A percentile compares a stretch with the other conserved stretches of the same genome.
Evolutionary conservation across 2,329 filamentous ascomycete species (phyloP).

Genomic region (Penicillium sp.): DNA sequence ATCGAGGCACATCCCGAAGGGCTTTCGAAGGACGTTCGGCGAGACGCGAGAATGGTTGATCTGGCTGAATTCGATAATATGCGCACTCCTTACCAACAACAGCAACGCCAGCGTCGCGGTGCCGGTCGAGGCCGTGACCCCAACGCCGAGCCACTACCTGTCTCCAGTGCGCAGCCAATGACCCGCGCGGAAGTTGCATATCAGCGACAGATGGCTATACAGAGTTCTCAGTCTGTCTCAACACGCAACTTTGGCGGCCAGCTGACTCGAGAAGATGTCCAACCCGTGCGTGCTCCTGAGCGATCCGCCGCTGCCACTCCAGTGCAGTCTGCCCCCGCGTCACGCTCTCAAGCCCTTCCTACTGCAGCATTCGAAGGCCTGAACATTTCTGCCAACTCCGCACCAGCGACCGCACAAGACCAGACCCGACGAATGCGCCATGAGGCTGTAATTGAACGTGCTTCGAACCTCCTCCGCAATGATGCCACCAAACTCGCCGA

Average conservation of each 20-base stretch:
- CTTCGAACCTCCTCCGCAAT: slow-evolving; percentile 75
- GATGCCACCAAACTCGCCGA: slow-evolving; percentile 70
- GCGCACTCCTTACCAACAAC: slow-evolving; percentile 67
- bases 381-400: slow-evolving; percentile 44
- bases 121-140: slow-evolving; percentile 76
- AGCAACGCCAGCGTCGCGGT: slow-evolving; percentile 59
- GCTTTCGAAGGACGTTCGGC: slow-evolving; percentile 76
- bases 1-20: slow-evolving; percentile 76
- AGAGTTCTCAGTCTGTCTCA: slow-evolving; percentile 77
- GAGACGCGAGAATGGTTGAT: slow-evolving; percentile 82
- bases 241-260: slow-evolving; percentile 82
- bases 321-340: slow-evolving; percentile 24
- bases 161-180: slow-evolving; percentile 75
- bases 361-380: slow-evolving; percentile 52
- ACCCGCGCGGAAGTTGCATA: slow-evolving; percentile 86
- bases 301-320: slow-evolving; percentile 32
- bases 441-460: slow-evolving; percentile 80
- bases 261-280: slow-evolving; percentile 59
- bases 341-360: slow-evolving; percentile 31
- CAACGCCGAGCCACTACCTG: slow-evolving; percentile 75
- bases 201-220: slow-evolving; percentile 87
- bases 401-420: slow-evolving; percentile 67
- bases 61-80: slow-evolving; percentile 84
- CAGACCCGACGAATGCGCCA: slow-evolving; percentile 79
- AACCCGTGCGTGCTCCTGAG: slow-evolving; percentile 49